phyloP scores from a whole-genome alignment of 768 basidiomycete species.

The Pleurotus djamor region DNA sequence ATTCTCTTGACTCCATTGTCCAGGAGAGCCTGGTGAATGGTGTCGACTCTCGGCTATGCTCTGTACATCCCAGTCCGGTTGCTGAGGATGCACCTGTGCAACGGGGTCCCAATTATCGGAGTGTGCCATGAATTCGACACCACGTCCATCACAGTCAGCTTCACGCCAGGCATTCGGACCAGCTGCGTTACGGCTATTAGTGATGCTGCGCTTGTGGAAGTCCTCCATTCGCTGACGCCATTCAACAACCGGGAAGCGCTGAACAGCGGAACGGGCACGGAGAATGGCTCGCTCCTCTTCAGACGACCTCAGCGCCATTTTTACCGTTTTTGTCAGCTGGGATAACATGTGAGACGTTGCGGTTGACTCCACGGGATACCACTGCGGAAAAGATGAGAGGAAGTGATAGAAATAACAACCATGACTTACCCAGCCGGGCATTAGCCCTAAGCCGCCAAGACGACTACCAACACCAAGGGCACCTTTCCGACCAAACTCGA shows the following conservation, averaged over 20 bases:
- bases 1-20: conserved; percentile 60
- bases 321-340: conserved; percentile 92
- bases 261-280: conserved; percentile 90
- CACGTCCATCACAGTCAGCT: conserved; percentile 59
- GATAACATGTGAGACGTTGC: conserved; percentile 94
- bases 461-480: conserved; percentile 94
- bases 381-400: conserved; percentile 41
- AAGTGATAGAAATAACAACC: neutral
- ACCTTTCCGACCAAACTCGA: conserved; percentile 96
- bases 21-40: conserved; percentile 52
- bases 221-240: conserved; percentile 97
- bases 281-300: conserved; percentile 91
- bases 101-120: conserved; percentile 82
- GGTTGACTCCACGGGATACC: conserved; percentile 96
- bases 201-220: conserved; percentile 86
- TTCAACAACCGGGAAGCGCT: conserved; percentile 97
- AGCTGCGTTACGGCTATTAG: conserved; percentile 63
- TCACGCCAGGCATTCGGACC: conserved; percentile 76
- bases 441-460: conserved; percentile 90
- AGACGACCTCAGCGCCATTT: conserved; percentile 88
- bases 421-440: conserved; percentile 92
- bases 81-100: conserved; percentile 57
- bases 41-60: conserved; percentile 45
- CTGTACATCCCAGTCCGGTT: conserved; percentile 76
- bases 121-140: conserved; percentile 41